A percentile compares a stretch with the other conserved stretches of the same genome.
Conservation (phyloP, 2,329 filamentous ascomycete genomes). For the Cytospora paraplurivora region DNA sequence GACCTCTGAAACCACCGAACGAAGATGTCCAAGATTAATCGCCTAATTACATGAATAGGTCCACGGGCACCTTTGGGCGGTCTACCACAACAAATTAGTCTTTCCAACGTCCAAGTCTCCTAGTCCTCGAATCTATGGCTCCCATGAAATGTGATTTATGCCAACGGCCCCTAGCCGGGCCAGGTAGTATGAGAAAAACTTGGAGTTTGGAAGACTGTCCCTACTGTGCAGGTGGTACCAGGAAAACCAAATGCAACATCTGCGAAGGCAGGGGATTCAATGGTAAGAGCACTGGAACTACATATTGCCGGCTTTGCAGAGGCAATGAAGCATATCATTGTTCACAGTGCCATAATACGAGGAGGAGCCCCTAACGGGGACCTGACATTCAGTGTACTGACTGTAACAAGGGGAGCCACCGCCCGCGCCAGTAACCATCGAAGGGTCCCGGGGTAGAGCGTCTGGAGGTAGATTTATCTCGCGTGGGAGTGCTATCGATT, state of each 20-base stretch:
- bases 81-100: neutral
- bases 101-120: no score
- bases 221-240: neutral
- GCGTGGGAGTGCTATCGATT: neutral
- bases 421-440: neutral
- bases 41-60: neutral
- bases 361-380: neutral
- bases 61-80: neutral
- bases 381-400: neutral
- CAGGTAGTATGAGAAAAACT: neutral
- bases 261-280: neutral
- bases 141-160: neutral
- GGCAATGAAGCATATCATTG: no score
- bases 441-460: neutral
- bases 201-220: neutral
- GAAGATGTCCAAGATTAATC: no score
- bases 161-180: neutral
- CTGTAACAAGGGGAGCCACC: neutral
- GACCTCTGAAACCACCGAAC: no score
- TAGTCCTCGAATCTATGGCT: neutral
- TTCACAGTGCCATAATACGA: neutral
- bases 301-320: neutral
- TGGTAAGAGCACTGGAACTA: neutral
- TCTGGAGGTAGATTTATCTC: neutral
- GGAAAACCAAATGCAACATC: no score